Evolutionary conservation across 2,329 filamentous ascomycete genomes (phyloP).

Genomic region (Mycosphaerella arachidis): DNA sequence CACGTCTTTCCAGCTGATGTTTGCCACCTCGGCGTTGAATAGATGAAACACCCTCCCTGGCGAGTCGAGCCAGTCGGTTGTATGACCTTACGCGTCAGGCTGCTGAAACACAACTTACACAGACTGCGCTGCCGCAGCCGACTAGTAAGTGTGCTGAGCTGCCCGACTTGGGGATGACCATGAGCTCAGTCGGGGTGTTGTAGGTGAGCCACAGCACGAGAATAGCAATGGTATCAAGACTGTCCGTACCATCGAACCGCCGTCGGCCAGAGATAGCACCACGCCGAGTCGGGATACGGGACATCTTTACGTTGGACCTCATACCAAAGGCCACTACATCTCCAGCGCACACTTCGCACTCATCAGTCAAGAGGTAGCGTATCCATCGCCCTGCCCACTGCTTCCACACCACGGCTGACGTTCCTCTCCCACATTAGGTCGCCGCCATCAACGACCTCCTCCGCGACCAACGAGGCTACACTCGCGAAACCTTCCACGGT

Average conservation of each 20-base stretch:
- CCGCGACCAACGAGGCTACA: conserved; percentile 12
- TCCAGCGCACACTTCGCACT: conserved; percentile 20
- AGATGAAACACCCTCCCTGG: conserved; percentile 21
- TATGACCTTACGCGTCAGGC: conserved; percentile 18
- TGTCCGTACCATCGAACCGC: background rate
- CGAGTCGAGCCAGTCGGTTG: conserved; percentile 16
- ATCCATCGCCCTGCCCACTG: too few relatives aligned
- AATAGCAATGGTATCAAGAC: background rate
- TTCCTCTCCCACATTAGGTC: conserved; percentile 6
- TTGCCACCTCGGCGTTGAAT: background rate
- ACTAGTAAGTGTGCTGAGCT: conserved; percentile 1
- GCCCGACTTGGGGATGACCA: too few relatives aligned
- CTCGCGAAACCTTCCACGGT: conserved; percentile 7
- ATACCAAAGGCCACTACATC: conserved; percentile 22
- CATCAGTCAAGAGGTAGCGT: conserved; percentile 17
- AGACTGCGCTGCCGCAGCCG: background rate
- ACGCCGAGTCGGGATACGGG: conserved; percentile 18
- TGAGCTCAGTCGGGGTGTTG: background rate
- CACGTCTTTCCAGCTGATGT: background rate
- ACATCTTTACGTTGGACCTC: conserved; percentile 21
- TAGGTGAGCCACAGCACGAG: background rate
- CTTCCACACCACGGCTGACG: background rate
- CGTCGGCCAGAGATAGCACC: conserved; percentile 6
- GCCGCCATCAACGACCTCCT: conserved; percentile 21
- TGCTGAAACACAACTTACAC: background rate